phyloP scores from a whole-genome alignment of 177 flowering plant species.

The Telopea speciosissima region DNA sequence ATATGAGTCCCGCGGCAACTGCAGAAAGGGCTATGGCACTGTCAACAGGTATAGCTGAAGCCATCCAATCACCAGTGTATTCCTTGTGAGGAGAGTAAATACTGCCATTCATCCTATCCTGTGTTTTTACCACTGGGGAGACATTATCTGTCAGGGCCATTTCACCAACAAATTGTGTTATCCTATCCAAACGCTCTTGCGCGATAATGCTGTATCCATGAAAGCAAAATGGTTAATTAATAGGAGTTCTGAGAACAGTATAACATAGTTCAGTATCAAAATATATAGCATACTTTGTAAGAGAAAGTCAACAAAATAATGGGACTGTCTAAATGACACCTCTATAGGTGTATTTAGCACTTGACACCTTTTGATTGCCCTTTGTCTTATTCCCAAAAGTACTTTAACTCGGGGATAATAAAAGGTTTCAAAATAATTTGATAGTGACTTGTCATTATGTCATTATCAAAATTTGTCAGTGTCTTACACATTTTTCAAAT shows the following conservation, averaged over 20 bases:
- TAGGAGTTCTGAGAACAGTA: not conserved
- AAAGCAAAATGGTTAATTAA: conserved; percentile 12
- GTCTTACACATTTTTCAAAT: no score
- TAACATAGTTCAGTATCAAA: not conserved
- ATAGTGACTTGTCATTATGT: no score
- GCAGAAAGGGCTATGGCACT: conserved; percentile 64
- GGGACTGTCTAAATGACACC: no score
- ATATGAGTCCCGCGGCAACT: conserved; percentile 75
- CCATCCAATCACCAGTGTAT: conserved; percentile 51
- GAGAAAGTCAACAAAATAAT: not conserved
- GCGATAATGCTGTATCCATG: conserved; percentile 71
- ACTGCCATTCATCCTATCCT: conserved; percentile 34
- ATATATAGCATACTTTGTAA: not conserved
- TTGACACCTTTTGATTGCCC: no score
- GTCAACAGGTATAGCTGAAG: conserved; percentile 74
- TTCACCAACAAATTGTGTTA: conserved; percentile 73
- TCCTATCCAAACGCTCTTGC: conserved; percentile 86
- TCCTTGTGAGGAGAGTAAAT: conserved; percentile 27
- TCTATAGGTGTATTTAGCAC: no score
- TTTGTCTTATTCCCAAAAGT: no score
- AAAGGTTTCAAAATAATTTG: no score
- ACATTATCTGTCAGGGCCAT: conserved; percentile 39
- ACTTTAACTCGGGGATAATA: no score
- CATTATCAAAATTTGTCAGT: no score
- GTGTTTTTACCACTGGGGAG: conserved; percentile 33